Evolutionary conservation across 768 basidiomycete genomes (phyloP).

Genomic region (Suillus decipiens): DNA sequence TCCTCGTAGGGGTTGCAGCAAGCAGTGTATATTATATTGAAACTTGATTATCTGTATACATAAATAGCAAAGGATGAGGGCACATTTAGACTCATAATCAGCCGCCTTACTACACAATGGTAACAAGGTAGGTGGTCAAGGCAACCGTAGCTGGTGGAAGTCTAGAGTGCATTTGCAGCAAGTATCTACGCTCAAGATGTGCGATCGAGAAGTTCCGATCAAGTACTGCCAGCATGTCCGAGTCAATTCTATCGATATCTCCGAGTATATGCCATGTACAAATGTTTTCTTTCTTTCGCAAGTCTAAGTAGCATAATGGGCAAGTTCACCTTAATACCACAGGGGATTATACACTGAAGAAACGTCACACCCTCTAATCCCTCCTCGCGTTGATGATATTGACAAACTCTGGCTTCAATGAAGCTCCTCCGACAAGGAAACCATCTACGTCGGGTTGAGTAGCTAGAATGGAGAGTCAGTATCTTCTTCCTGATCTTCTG

Average conservation of each 20-base stretch:
- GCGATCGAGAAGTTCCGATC: background rate
- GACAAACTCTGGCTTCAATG: conserved; percentile 95
- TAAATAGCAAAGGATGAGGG: no score
- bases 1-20: no score
- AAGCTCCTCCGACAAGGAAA: conserved; percentile 97
- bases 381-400: conserved; percentile 80
- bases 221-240: background rate
- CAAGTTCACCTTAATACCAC: background rate
- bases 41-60: no score
- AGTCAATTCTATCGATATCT: background rate
- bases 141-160: no score
- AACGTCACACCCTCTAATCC: conserved; percentile 13
- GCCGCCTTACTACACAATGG: no score
- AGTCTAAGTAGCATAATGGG: background rate
- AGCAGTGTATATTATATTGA: no score
- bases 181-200: no score
- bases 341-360: background rate
- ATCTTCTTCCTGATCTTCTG: background rate
- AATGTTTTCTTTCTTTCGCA: background rate
- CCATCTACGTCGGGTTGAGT: conserved; percentile 86
- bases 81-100: no score
- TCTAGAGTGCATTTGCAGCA: no score
- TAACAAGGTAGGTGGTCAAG: no score
- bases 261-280: background rate
- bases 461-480: conserved; percentile 43